phyloP scores from a whole-genome alignment of 2,329 filamentous ascomycete genomes.

The Fusarium siculi region DNA sequence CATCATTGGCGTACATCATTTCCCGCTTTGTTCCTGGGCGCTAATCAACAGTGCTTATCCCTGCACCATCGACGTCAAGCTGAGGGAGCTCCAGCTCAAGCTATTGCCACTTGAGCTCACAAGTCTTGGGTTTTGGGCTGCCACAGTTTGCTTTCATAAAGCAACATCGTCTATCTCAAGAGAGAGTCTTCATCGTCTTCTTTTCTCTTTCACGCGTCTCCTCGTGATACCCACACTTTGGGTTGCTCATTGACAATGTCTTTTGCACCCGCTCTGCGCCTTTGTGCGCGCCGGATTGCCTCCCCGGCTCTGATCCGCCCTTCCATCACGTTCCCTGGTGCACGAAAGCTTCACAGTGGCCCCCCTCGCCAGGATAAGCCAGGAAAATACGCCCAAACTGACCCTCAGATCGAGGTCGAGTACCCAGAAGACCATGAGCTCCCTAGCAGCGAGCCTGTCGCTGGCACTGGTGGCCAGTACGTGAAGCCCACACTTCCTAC shows the following conservation, averaged over 20 bases:
- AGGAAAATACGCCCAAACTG: constrained; percentile 81
- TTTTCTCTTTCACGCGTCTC: neutral
- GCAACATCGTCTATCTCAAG: neutral
- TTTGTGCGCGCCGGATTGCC: constrained; percentile 42
- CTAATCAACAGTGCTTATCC: constrained; percentile 27
- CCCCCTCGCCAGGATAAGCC: constrained; percentile 54
- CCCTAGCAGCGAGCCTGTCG: constrained; percentile 75
- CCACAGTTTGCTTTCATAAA: constrained; percentile 22
- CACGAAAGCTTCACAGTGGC: constrained; percentile 48
- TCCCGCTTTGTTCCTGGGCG: constrained; percentile 30
- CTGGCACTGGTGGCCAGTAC: constrained; percentile 81
- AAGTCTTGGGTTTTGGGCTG: constrained; percentile 3
- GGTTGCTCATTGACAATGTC: constrained; percentile 23
- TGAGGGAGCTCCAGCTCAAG: constrained; percentile 25
- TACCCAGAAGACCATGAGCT: constrained; percentile 81
- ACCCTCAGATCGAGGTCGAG: constrained; percentile 80
- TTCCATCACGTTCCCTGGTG: constrained; percentile 36
- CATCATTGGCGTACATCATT: constrained; percentile 29
- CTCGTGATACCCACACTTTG: neutral
- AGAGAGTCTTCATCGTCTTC: neutral
- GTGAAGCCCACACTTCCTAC: constrained; percentile 85
- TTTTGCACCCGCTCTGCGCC: constrained; percentile 45
- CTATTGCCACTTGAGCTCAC: constrained; percentile 32
- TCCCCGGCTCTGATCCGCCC: constrained; percentile 37
- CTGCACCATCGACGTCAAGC: constrained; percentile 36